These are phyloP conservation scores for Stentor coeruleus DNA, from an alignment of 73 alveolate species.

Conservation along the genomic window DNA sequence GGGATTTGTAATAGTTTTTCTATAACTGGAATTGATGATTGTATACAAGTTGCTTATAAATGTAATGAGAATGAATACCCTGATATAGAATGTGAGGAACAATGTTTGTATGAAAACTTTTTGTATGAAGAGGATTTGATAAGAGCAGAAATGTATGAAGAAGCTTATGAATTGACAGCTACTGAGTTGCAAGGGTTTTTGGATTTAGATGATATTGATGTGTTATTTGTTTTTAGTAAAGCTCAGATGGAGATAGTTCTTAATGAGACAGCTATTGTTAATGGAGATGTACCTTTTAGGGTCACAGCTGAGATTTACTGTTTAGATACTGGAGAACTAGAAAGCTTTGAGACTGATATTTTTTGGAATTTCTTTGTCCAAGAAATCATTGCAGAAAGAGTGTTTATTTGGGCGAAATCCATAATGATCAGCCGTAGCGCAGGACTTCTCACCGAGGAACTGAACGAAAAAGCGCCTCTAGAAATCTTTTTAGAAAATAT, in stretches of 20 bases:
- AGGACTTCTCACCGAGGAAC: background rate
- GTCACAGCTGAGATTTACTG: background rate
- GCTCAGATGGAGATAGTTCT: background rate
- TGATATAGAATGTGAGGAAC: background rate
- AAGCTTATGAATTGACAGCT: background rate
- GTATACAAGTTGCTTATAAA: background rate
- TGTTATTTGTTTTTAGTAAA: too few species aligned
- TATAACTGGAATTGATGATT: background rate
- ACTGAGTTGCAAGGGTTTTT: background rate
- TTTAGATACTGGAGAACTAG: background rate
- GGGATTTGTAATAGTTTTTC: background rate
- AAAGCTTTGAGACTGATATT: background rate
- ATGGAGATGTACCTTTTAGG: background rate
- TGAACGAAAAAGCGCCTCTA: background rate
- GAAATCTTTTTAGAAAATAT: background rate
- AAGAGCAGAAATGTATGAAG: background rate
- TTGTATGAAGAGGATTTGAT: too few species aligned
- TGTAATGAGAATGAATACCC: background rate
- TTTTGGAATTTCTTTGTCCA: background rate
- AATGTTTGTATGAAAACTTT: background rate
- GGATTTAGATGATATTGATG: background rate
- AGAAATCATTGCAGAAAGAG: background rate
- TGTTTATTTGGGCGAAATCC: background rate
- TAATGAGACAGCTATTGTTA: background rate
- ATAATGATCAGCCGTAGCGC: background rate